These are phyloP conservation scores for Tricholoma terreum DNA, from an alignment of 768 basidiomycete genomes.

Conservation along the genomic window DNA sequence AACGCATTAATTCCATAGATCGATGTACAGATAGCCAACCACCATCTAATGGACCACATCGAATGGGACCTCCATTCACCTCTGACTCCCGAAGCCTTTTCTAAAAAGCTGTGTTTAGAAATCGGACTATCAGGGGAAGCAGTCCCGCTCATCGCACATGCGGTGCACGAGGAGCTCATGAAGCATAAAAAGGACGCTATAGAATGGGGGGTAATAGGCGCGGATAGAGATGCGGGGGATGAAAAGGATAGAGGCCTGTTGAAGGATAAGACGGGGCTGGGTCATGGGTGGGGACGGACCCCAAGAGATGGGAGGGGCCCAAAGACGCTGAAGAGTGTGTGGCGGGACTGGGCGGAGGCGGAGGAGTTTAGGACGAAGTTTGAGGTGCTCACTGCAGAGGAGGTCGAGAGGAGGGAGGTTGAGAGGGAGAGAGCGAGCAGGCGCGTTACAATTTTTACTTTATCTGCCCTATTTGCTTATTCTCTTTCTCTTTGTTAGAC, in stretches of 20 bases:
- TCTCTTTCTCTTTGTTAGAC: slow-evolving; percentile 18
- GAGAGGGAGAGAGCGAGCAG: slow-evolving; percentile 84
- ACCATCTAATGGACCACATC: slow-evolving; percentile 91
- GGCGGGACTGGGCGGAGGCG: slow-evolving; percentile 93
- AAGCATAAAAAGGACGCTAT: slow-evolving; percentile 94
- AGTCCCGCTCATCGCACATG: slow-evolving; percentile 84
- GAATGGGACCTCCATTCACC: slow-evolving; percentile 98
- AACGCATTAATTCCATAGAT: slow-evolving; percentile 50
- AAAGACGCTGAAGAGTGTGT: slow-evolving; percentile 79
- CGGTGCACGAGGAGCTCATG: slow-evolving; percentile 91
- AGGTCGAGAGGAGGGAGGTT: slow-evolving; percentile 85
- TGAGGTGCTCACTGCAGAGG: slow-evolving; percentile 84
- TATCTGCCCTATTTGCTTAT: not conserved
- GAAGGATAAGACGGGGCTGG: slow-evolving; percentile 82
- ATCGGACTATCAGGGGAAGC: slow-evolving; percentile 89
- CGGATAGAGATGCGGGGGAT: slow-evolving; percentile 41
- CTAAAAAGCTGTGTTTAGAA: slow-evolving; percentile 75
- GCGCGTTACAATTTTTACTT: slow-evolving; percentile 24
- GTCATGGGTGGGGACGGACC: slow-evolving; percentile 71
- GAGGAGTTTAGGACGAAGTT: slow-evolving; percentile 88
- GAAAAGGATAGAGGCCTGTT: slow-evolving; percentile 52
- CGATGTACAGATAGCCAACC: slow-evolving; percentile 92
- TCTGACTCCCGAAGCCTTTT: slow-evolving; percentile 85
- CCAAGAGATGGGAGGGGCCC: slow-evolving; percentile 81
- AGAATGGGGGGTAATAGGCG: slow-evolving; percentile 87